A percentile compares a stretch with the other conserved stretches of the same genome.
Conservation (phyloP, 169 alveolate species). For the Plasmodium gaboni region DNA sequence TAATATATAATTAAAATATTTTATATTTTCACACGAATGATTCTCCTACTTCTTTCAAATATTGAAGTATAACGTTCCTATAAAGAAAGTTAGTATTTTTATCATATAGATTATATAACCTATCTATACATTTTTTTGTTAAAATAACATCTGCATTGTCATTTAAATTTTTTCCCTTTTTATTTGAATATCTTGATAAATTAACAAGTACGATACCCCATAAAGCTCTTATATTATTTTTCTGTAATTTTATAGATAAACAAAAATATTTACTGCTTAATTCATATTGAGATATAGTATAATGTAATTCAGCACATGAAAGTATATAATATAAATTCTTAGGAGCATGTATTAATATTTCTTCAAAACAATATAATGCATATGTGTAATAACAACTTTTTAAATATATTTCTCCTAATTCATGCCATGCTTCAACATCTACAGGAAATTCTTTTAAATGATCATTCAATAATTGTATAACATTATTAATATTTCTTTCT, state of each 20-base stretch:
- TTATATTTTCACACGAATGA: conserved; percentile 8
- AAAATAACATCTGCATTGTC: conserved; percentile 53
- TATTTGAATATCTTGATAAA: conserved; percentile 26
- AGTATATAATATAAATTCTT: conserved; percentile 66
- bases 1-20: too few relatives aligned
- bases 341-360: conserved; percentile 53
- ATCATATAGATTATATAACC: conserved; percentile 30
- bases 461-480: conserved; percentile 75
- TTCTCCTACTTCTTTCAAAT: conserved; percentile 39
- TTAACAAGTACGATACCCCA: conserved; percentile 74
- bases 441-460: conserved; percentile 77
- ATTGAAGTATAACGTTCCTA: conserved; percentile 47
- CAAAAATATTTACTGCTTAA: conserved; percentile 76
- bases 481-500: conserved; percentile 60
- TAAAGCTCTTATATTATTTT: conserved; percentile 60
- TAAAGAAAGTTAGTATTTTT: conserved; percentile 19
- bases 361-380: conserved; percentile 75
- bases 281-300: conserved; percentile 49
- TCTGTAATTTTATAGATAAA: conserved; percentile 66
- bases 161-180: conserved; percentile 20
- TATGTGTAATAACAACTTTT: conserved; percentile 36
- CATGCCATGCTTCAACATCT: conserved; percentile 79
- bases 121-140: conserved; percentile 40
- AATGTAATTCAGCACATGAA: conserved; percentile 78
- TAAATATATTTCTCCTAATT: conserved; percentile 73